Evolutionary conservation across 1,139 yeast species (phyloP), one percentile per base, ranked within the genome.

Genomic region (Pichia norvegensis): DNA sequence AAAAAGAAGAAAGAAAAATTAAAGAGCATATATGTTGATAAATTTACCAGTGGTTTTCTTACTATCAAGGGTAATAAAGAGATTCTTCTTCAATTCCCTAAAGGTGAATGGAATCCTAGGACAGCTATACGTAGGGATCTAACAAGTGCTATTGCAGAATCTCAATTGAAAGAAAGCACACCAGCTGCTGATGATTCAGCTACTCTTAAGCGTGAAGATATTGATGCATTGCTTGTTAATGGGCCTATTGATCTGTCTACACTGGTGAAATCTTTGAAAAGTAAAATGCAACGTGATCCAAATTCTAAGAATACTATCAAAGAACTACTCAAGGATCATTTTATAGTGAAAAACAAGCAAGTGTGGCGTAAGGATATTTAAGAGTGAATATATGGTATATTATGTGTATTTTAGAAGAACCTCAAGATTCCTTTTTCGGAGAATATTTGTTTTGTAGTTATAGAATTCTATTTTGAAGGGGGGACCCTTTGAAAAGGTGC

Each of bases 91-190:
- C 75, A 75, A 40, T 87, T 87, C 65, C 94, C 94, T 4, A 67
- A 65, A 23, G 95, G 95, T 19, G 85, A 80, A 42, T 88, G 97
- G 96, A 81, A 82, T 60, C 92, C 95, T 27, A 68, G 68, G 31
- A 55, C 61, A 43, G 78, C 76, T 3, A 72, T 75, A 55, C 74
- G 67, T 59, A 62, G 77, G 52, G 48, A 50, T 36, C 25, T 48
- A n/a, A 35, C 40, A 6, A 41, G 39, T 5, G 42, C 41, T n/a
- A 5, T 14, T 13, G 21, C 16, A 4, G 36, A n/a, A 14, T 17
- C 48, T 25, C 42, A 55, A 14, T 36, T 41, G 17, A 33, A 42
- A 31, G 39, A 21, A 20, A 7, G 23, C 8, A 16, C 20, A 17
- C 13, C 21, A 6, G 21, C 5, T 10, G 21, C 9, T 16, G 36